A percentile compares a stretch with the other conserved stretches of the same genome.
Conservation (phyloP, 2,329 filamentous ascomycete genomes). For the Epichloe scottii region DNA sequence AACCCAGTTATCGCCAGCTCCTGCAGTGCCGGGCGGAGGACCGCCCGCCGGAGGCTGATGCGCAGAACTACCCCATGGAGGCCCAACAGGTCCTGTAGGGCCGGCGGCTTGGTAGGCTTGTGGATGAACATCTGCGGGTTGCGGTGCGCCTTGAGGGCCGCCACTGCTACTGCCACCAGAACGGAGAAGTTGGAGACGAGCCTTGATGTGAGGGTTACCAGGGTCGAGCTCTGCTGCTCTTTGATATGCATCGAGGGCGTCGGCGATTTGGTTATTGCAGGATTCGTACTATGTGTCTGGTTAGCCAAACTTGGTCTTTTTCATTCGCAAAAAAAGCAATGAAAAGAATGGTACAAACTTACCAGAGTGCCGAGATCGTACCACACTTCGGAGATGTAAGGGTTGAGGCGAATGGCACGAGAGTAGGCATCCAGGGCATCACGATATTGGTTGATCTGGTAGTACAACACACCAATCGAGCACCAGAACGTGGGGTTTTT, state of each 20-base stretch:
- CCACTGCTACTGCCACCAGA: conserved; percentile 64
- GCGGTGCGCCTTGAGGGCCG: conserved; percentile 63
- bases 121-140: conserved; percentile 91
- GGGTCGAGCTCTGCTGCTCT: conserved; percentile 91
- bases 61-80: conserved; percentile 77
- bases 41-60: conserved; percentile 38
- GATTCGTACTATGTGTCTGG: conserved; percentile 65
- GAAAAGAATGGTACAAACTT: conserved; percentile 27
- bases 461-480: conserved; percentile 96
- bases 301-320: conserved; percentile 16
- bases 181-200: conserved; percentile 77
- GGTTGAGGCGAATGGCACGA: conserved; percentile 88
- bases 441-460: conserved; percentile 98
- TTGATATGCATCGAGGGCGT: conserved; percentile 91
- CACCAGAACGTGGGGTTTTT: conserved; percentile 99
- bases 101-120: conserved; percentile 81
- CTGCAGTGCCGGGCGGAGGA: conserved; percentile 51
- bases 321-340: neutral
- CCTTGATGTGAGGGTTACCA: conserved; percentile 89
- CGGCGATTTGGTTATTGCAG: conserved; percentile 96
- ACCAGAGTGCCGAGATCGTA: conserved; percentile 94
- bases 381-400: conserved; percentile 98
- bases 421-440: conserved; percentile 97
- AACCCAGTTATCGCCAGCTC: conserved; percentile 43
- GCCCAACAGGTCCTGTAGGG: conserved; percentile 69